These are phyloP conservation scores for Hirsutella thompsonii DNA, from an alignment of 2,329 filamentous ascomycete species.

Conservation along the genomic window DNA sequence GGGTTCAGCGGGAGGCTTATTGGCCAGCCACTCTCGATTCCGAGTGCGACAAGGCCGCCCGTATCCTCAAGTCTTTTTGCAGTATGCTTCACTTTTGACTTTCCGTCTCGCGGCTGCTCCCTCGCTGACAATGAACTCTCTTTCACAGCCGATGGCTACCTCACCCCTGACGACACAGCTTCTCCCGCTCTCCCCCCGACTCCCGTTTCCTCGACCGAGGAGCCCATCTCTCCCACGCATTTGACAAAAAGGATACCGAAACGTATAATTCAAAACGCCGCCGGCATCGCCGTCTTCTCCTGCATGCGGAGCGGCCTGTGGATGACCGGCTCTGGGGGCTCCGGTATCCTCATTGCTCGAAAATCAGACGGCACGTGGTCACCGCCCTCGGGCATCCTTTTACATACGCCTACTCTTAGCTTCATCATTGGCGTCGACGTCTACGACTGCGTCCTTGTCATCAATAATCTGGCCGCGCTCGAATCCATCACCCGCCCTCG, in stretches of 20 bases:
- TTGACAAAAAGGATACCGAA: constrained; percentile 72
- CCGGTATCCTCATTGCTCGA: constrained; percentile 72
- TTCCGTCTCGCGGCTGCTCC: not conserved
- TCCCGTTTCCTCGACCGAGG: constrained; percentile 15
- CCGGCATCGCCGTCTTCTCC: constrained; percentile 85
- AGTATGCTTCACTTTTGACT: constrained; percentile 33
- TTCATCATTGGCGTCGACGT: constrained; percentile 89
- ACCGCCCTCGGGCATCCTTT: constrained; percentile 77
- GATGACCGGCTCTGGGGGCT: constrained; percentile 83
- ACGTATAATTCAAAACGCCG: constrained; percentile 76
- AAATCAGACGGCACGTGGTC: constrained; percentile 84
- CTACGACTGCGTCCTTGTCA: constrained; percentile 88
- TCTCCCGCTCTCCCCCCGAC: constrained; percentile 3
- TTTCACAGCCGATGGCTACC: constrained; percentile 39
- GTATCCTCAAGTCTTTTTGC: constrained; percentile 84
- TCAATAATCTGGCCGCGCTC: constrained; percentile 75
- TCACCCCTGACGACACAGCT: constrained; percentile 26
- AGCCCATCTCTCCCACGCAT: constrained; percentile 36
- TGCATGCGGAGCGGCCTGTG: constrained; percentile 90
- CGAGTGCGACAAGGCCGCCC: constrained; percentile 82
- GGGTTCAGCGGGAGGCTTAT: constrained; percentile 50
- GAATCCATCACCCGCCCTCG: constrained; percentile 72
- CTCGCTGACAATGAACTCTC: constrained; percentile 1
- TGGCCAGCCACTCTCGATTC: constrained; percentile 78
- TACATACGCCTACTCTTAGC: constrained; percentile 79